phyloP scores from a whole-genome alignment of 2,329 filamentous ascomycete genomes.

The Knufia fluminis region DNA sequence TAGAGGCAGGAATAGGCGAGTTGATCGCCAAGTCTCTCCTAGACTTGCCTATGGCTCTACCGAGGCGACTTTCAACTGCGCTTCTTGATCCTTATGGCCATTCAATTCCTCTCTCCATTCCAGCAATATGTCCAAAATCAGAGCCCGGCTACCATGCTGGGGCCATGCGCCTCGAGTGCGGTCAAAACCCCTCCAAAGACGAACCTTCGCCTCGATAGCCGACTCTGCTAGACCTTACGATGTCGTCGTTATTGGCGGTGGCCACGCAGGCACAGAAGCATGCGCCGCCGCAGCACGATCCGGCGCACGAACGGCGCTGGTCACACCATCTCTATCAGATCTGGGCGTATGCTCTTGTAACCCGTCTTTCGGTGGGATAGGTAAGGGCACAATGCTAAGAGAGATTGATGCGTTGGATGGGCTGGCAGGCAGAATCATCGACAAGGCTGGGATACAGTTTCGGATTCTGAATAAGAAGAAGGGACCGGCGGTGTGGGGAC shows the following conservation, averaged over 20 bases:
- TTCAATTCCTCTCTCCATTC: no score
- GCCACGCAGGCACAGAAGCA: conserved; percentile 91
- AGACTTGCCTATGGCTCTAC: neutral
- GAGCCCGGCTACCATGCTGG: conserved; percentile 16
- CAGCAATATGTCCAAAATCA: conserved; percentile 8
- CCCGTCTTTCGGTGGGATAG: conserved; percentile 95
- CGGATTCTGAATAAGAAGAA: conserved; percentile 79
- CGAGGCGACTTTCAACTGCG: no score
- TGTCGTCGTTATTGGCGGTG: conserved; percentile 91
- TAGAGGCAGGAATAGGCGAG: neutral
- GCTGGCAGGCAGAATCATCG: conserved; percentile 75
- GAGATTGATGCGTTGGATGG: conserved; percentile 95
- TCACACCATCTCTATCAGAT: conserved; percentile 81
- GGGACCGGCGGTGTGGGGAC: conserved; percentile 93
- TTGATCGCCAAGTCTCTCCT: neutral
- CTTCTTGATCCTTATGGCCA: no score
- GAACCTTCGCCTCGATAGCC: conserved; percentile 20
- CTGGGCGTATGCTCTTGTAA: conserved; percentile 95
- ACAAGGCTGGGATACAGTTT: conserved; percentile 93
- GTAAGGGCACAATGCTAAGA: conserved; percentile 90
- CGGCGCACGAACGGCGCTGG: conserved; percentile 77
- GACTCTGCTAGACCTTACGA: conserved; percentile 57
- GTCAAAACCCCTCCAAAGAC: conserved; percentile 14
- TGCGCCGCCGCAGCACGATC: conserved; percentile 81
- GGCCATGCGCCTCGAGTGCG: conserved; percentile 22